These are phyloP conservation scores for Taiozyma sp. DNA, from an alignment of 1,139 yeast genomes.

Conservation along the genomic window DNA sequence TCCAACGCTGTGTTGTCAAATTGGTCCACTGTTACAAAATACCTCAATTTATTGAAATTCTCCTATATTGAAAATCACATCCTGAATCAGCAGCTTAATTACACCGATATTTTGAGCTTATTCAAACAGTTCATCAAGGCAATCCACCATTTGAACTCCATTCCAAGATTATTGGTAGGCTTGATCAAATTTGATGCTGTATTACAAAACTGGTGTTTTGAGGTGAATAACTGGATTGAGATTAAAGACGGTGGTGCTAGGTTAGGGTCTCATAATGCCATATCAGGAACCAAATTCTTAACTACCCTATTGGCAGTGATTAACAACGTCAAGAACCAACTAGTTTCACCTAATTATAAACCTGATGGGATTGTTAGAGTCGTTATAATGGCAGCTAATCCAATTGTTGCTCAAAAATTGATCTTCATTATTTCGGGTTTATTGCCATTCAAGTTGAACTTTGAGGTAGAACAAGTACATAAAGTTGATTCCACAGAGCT, in stretches of 20 bases:
- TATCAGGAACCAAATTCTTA: constrained; percentile 19
- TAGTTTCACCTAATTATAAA: constrained; percentile 8
- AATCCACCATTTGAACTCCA: constrained; percentile 25
- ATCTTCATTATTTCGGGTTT: constrained; percentile 51
- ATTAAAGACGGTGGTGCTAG: constrained; percentile 51
- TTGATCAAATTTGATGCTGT: constrained; percentile 24
- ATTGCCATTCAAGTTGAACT: constrained; percentile 26
- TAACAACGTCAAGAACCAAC: constrained; percentile 25
- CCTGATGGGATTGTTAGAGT: constrained; percentile 38
- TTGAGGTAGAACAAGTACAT: background rate
- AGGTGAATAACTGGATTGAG: constrained; percentile 56
- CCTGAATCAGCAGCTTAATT: constrained; percentile 9
- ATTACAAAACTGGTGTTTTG: constrained; percentile 49
- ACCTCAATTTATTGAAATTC: constrained; percentile 11
- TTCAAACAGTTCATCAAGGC: constrained; percentile 27
- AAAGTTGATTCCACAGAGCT: background rate
- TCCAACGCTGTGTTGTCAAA: constrained; percentile 14
- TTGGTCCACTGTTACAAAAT: constrained; percentile 14
- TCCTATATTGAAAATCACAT: constrained; percentile 19
- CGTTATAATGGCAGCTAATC: constrained; percentile 56
- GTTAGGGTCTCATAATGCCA: constrained; percentile 11
- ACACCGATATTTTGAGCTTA: constrained; percentile 21
- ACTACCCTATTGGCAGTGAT: constrained; percentile 18
- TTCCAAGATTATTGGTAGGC: constrained; percentile 32
- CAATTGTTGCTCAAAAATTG: constrained; percentile 56